Evolutionary conservation across 1,139 yeast genomes (phyloP), one percentile per base, ranked within the genome.

Genomic region (Arxiozyma telluris): DNA sequence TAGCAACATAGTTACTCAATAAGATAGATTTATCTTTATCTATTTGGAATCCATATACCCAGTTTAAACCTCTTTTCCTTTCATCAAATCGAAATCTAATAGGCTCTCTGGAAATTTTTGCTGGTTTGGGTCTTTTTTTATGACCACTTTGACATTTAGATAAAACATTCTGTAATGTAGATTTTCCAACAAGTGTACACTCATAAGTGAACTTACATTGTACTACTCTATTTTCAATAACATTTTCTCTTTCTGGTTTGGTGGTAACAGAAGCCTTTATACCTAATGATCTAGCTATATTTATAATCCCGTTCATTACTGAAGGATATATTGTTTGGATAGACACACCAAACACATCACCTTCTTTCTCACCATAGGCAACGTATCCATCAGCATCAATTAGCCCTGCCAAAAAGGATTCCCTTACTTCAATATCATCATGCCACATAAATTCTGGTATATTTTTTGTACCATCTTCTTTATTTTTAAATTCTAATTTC

Each of bases 271-370:
- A 62, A 39, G 59, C 68, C 9, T 53, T 52, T 52, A 74, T 64
- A 68, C 77, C 77, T 34, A 74, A 61, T 20, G 77, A 73, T 62
- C 76, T 76, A 42, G 74, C 73, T 53, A 73, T 55, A 47, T 60
- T 62, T 49, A 67, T 64, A 49, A 68, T 53, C 53, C 74, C 74
- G 23, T 66, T 64, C 51, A 54, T 51, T 38, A 71, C 54, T 27
- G 66, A 56, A n/a, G 69, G 70, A 42, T 51, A 25, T 9, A 39
- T 38, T 2, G 43, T 39, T 22, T 44, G 41, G 41, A 74, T 62
- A 41, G 69, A 59, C 17, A 71, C 72, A 42, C 59, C 58, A 44
- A 53, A 55, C 38, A 57, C 50, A 27, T 60, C 58, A 7, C 58
- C 51, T n/a, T 34, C 51, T 9, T 53, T 44, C 17, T 52, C 57